These are phyloP conservation scores for Phytophthora citricola DNA, from an alignment of 352 stramenopile species.

Conservation along the genomic window DNA sequence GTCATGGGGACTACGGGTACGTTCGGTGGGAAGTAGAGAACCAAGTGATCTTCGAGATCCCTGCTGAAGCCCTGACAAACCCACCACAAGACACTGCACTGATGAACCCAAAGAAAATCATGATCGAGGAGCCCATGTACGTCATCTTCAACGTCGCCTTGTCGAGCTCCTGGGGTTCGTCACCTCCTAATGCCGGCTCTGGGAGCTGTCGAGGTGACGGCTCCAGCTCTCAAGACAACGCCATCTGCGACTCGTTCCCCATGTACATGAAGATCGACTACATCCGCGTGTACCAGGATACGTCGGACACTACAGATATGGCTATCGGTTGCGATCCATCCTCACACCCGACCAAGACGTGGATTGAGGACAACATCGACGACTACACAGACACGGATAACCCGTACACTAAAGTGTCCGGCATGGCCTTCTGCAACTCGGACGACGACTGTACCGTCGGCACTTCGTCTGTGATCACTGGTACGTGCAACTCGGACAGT, in stretches of 20 bases:
- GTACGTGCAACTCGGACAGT: constrained; percentile 33
- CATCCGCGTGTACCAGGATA: constrained; percentile 73
- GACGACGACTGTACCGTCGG: constrained; percentile 61
- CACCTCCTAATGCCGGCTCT: constrained; percentile 53
- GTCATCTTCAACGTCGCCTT: constrained; percentile 95
- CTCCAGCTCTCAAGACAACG: constrained; percentile 32
- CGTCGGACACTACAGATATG: constrained; percentile 42
- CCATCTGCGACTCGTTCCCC: constrained; percentile 65
- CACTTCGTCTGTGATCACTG: constrained; percentile 32
- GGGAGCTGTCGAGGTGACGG: constrained; percentile 52
- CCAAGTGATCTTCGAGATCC: constrained; percentile 89
- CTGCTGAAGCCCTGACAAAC: constrained; percentile 56
- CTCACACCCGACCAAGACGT: constrained; percentile 64
- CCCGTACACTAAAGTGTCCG: constrained; percentile 44
- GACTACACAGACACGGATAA: constrained; percentile 69
- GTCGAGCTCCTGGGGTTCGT: constrained; percentile 83
- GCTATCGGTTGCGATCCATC: constrained; percentile 52
- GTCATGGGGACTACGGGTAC: constrained; percentile 57
- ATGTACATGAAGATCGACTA: constrained; percentile 85
- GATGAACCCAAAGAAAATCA: constrained; percentile 86
- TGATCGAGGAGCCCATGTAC: constrained; percentile 95
- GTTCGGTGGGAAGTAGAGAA: constrained; percentile 80
- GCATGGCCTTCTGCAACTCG: constrained; percentile 53
- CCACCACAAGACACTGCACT: constrained; percentile 51
- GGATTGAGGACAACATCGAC: constrained; percentile 76